These are phyloP conservation scores for Biancaea sappan DNA, from an alignment of 306 rosid genomes.

Conservation along the genomic window DNA sequence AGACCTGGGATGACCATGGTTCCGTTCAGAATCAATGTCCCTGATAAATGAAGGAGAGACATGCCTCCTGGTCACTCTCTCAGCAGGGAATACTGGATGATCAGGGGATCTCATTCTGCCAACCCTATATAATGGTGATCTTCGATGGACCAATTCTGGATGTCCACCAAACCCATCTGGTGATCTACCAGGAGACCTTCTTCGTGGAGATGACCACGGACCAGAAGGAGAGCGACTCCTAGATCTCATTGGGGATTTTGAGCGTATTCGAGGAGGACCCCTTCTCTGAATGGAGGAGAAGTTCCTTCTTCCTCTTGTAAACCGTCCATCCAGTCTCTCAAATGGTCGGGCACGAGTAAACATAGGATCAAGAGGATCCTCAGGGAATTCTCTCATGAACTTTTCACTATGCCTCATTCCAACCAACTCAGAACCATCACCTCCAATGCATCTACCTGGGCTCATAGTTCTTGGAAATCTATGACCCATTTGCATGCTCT, in stretches of 20 bases:
- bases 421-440: slow-evolving; percentile 61
- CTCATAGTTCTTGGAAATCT: slow-evolving; percentile 66
- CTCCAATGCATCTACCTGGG: slow-evolving; percentile 63
- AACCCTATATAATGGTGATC: slow-evolving; percentile 68
- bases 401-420: slow-evolving; percentile 67
- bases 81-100: slow-evolving; percentile 59
- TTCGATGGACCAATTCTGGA: slow-evolving; percentile 58
- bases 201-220: slow-evolving; percentile 75
- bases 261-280: slow-evolving; percentile 55
- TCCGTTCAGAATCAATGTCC: slow-evolving; percentile 66
- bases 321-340: slow-evolving; percentile 63
- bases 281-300: slow-evolving; percentile 70
- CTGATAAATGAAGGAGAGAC: slow-evolving; percentile 61
- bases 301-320: slow-evolving; percentile 61
- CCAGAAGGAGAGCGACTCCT: slow-evolving; percentile 88
- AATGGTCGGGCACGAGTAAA: slow-evolving; percentile 62
- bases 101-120: slow-evolving; percentile 86
- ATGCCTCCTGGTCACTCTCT: slow-evolving; percentile 68
- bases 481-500: slow-evolving; percentile 59
- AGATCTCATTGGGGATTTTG: slow-evolving; percentile 78
- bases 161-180: slow-evolving; percentile 76
- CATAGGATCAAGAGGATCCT: slow-evolving; percentile 55
- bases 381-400: slow-evolving; percentile 59
- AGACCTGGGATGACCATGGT: slow-evolving; percentile 68
- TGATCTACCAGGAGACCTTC: slow-evolving; percentile 81